phyloP scores from a whole-genome alignment of 208 protist species.

The Angomonas ambiguus region DNA sequence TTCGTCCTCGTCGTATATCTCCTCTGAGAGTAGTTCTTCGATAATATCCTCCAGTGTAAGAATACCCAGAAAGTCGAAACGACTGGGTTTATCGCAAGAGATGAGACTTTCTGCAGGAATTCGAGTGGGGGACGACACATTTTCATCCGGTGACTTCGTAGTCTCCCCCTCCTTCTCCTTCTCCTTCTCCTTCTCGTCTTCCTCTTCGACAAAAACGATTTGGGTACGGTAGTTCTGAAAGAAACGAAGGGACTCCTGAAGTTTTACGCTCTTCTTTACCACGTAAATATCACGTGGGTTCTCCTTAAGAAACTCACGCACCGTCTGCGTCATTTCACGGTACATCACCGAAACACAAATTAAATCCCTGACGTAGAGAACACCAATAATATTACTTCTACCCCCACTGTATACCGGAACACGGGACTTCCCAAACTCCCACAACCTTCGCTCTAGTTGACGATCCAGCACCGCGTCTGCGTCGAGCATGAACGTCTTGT shows the following conservation, averaged over 20 bases:
- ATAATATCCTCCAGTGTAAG: conserved; percentile 82
- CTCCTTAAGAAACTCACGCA: conserved; percentile 44
- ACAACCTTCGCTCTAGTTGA: conserved; percentile 45
- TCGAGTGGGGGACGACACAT: background rate
- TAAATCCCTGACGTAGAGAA: conserved; percentile 75
- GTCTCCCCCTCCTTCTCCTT: background rate
- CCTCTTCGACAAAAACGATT: conserved; percentile 53
- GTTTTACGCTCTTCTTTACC: conserved; percentile 30
- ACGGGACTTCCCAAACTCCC: conserved; percentile 69
- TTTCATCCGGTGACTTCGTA: no score
- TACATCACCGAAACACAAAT: conserved; percentile 35
- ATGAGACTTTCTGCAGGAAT: background rate
- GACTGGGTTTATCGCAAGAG: conserved; percentile 10
- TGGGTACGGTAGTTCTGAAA: conserved; percentile 53
- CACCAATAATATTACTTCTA: conserved; percentile 45
- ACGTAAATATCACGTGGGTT: conserved; percentile 56
- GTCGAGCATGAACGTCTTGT: conserved; percentile 48
- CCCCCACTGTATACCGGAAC: conserved; percentile 52
- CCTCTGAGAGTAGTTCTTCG: conserved; percentile 55
- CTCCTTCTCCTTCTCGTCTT: background rate
- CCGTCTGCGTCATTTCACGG: conserved; percentile 27
- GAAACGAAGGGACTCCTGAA: conserved; percentile 52
- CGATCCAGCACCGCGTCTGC: conserved; percentile 26
- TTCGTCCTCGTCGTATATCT: conserved; percentile 85
- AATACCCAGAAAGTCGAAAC: conserved; percentile 38